A percentile compares a stretch with the other conserved stretches of the same genome.
phyloP scores from a whole-genome alignment of 192 early-diverging fungal species.

The Gigaspora rosea region DNA sequence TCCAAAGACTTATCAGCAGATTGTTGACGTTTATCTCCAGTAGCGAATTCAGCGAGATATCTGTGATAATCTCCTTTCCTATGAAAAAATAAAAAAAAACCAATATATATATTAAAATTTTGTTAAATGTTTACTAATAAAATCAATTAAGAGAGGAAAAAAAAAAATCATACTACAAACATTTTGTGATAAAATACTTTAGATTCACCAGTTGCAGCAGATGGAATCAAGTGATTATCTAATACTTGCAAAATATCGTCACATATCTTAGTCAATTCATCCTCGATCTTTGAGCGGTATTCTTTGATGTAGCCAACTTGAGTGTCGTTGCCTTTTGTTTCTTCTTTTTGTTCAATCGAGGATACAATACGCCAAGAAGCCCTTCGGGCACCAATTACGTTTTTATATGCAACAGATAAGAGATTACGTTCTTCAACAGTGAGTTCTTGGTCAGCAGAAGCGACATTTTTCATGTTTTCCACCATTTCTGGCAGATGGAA shows the following conservation, averaged over 20 bases:
- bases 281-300: slow-evolving; percentile 95
- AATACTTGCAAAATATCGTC: slow-evolving; percentile 92
- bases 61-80: slow-evolving; percentile 99
- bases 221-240: slow-evolving; percentile 86
- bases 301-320: slow-evolving; percentile 93
- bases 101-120: slow-evolving; percentile 28
- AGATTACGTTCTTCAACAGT: slow-evolving; percentile 99
- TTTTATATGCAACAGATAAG: slow-evolving; percentile 99
- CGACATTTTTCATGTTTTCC: slow-evolving; percentile 72
- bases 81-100: slow-evolving; percentile 28
- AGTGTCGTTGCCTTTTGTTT: slow-evolving; percentile 84
- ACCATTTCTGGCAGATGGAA: slow-evolving; percentile 67
- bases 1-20: slow-evolving; percentile 84
- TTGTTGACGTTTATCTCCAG: slow-evolving; percentile 80
- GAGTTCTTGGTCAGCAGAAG: slow-evolving; percentile 70
- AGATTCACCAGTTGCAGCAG: slow-evolving; percentile 93
- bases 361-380: slow-evolving; percentile 99
- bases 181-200: slow-evolving; percentile 99
- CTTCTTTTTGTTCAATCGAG: slow-evolving; percentile 99
- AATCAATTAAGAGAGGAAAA: not conserved
- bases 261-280: slow-evolving; percentile 94
- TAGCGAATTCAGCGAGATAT: slow-evolving; percentile 97
- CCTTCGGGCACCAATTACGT: slow-evolving; percentile 98
- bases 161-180: slow-evolving; percentile 49
- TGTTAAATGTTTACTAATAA: not conserved